Evolutionary conservation across 2,329 filamentous ascomycete species (phyloP).

Genomic region (Alternaria ventricosa): DNA sequence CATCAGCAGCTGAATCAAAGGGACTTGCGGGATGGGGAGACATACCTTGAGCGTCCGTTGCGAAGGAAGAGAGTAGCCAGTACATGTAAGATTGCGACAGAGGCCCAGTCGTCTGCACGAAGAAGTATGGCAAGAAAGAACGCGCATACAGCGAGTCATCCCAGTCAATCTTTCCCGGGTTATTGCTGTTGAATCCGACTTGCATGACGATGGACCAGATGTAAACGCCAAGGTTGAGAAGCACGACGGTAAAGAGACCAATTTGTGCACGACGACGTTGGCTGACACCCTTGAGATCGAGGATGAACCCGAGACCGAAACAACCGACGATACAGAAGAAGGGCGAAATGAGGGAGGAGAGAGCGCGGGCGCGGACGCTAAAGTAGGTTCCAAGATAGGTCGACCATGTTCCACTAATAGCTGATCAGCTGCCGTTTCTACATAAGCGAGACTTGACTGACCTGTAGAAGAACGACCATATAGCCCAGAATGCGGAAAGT

Average conservation of each 20-base stretch:
- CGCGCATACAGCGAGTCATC: conserved; percentile 51
- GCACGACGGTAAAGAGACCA: conserved; percentile 54
- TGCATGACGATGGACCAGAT: conserved; percentile 60
- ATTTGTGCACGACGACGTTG: conserved; percentile 56
- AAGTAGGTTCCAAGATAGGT: conserved; percentile 56
- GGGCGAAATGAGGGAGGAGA: conserved; percentile 56
- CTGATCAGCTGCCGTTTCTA: background rate
- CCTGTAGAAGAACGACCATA: conserved; percentile 58
- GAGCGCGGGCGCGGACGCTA: conserved; percentile 53
- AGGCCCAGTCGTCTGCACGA: conserved; percentile 53
- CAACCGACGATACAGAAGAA: conserved; percentile 60
- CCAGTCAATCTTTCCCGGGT: conserved; percentile 57
- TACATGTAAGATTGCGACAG: conserved; percentile 43
- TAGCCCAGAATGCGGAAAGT: conserved; percentile 51
- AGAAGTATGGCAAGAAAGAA: conserved; percentile 58
- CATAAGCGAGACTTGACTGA: background rate
- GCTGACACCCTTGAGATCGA: conserved; percentile 70
- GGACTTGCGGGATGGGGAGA: background rate
- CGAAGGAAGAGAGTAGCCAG: conserved; percentile 40
- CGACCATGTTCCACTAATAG: conserved; percentile 52
- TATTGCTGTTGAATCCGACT: conserved; percentile 46
- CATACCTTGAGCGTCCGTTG: conserved; percentile 34
- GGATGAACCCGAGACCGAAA: conserved; percentile 62
- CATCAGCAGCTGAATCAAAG: conserved; percentile 2
- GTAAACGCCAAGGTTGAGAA: conserved; percentile 58